Conservation (phyloP, 2,329 filamentous ascomycete genomes). For the Calonectria pseudoreteaudii region DNA sequence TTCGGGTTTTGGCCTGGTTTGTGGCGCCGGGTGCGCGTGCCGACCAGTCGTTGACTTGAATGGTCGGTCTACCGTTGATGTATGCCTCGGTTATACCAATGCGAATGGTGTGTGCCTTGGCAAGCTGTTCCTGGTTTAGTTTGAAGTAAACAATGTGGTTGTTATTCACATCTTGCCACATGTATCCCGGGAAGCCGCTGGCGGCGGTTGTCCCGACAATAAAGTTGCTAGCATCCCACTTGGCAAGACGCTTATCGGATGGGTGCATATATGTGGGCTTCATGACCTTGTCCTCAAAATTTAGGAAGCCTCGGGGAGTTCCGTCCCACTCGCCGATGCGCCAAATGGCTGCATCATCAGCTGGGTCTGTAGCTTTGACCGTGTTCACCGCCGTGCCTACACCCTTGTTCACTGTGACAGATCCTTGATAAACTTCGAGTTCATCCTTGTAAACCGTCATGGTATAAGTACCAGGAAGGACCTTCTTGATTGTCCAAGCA, state of each 20-base stretch:
- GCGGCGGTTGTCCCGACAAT: slow-evolving; percentile 49
- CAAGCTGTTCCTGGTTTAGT: slow-evolving; percentile 43
- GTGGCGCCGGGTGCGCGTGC: slow-evolving; percentile 42
- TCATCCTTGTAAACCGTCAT: slow-evolving; percentile 50
- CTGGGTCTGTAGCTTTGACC: slow-evolving; percentile 45
- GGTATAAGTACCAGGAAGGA: slow-evolving; percentile 48
- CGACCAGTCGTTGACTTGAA: slow-evolving; percentile 46
- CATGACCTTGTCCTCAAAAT: slow-evolving; percentile 52
- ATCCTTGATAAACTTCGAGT: slow-evolving; percentile 44
- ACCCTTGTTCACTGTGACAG: slow-evolving; percentile 44
- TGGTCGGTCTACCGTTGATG: slow-evolving; percentile 46
- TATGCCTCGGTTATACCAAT: slow-evolving; percentile 48
- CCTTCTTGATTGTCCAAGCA: slow-evolving; percentile 45
- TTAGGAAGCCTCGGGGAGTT: slow-evolving; percentile 49
- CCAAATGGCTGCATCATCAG: slow-evolving; percentile 48
- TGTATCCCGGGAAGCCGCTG: slow-evolving; percentile 54
- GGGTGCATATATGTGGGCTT: slow-evolving; percentile 57
- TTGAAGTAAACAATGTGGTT: slow-evolving; percentile 55
- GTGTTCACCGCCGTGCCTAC: slow-evolving; percentile 45
- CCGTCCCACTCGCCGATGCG: slow-evolving; percentile 53
- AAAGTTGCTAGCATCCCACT: slow-evolving; percentile 48
- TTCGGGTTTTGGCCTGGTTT: slow-evolving; percentile 45
- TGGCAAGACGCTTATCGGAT: slow-evolving; percentile 46
- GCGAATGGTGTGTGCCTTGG: slow-evolving; percentile 41
- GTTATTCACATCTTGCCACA: slow-evolving; percentile 57